phyloP scores from a whole-genome alignment of 495 filamentous ascomycete species.

The Choiromyces venosus region DNA sequence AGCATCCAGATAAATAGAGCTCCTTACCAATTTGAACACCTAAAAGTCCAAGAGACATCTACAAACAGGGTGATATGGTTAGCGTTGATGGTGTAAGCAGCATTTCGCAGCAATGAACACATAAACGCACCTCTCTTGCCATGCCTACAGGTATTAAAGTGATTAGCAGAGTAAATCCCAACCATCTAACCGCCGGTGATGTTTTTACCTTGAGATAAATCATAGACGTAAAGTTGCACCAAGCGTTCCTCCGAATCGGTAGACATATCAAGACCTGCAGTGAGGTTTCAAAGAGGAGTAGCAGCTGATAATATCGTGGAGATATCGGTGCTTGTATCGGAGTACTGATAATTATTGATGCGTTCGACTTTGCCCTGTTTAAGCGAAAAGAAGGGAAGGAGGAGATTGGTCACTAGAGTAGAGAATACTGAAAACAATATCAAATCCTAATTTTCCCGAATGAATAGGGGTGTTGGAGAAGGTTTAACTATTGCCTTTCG shows the following conservation, averaged over 20 bases:
- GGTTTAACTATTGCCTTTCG: neutral
- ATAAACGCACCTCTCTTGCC: constrained; percentile 44
- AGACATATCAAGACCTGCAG: constrained; percentile 17
- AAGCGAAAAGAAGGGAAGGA: neutral
- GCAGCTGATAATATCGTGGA: neutral
- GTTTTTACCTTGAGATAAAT: constrained; percentile 66
- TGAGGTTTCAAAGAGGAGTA: neutral
- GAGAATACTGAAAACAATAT: neutral
- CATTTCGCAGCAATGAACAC: neutral
- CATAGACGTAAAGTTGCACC: constrained; percentile 86
- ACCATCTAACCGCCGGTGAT: neutral
- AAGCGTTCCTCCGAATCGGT: constrained; percentile 13
- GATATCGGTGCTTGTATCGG: too few relatives aligned
- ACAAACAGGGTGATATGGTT: constrained; percentile 50
- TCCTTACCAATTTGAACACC: constrained; percentile 25
- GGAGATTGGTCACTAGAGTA: neutral
- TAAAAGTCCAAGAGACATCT: constrained; percentile 44
- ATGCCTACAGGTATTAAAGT: constrained; percentile 38
- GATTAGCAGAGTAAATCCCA: neutral
- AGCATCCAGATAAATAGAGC: neutral
- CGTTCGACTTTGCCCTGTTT: neutral
- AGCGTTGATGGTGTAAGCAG: constrained; percentile 44
- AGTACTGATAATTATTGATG: neutral
- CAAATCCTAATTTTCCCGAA: neutral
- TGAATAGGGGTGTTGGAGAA: neutral